phyloP scores from a whole-genome alignment of 2,329 filamentous ascomycete species.

The Fusarium fujikuroi region DNA sequence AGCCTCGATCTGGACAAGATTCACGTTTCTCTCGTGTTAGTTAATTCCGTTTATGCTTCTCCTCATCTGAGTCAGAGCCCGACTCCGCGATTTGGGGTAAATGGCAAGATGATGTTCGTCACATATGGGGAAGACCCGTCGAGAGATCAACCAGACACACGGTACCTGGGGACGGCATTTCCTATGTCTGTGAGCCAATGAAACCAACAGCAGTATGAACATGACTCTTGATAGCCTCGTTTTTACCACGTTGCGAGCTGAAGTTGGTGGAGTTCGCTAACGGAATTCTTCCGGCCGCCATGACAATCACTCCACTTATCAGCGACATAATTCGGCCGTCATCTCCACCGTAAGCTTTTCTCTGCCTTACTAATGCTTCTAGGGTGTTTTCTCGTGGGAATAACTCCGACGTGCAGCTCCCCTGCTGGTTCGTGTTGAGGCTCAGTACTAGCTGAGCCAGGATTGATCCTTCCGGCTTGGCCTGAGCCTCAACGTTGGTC shows the following conservation, averaged over 20 bases:
- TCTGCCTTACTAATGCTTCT: conserved; percentile 6
- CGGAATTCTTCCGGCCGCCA: conserved; percentile 27
- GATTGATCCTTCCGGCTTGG: conserved; percentile 30
- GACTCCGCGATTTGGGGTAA: conserved; percentile 26
- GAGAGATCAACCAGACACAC: conserved; percentile 25
- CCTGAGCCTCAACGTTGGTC: conserved; percentile 13
- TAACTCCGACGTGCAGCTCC: conserved; percentile 7
- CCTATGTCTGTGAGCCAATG: conserved; percentile 20
- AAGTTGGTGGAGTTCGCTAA: background rate
- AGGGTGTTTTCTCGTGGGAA: conserved; percentile 4
- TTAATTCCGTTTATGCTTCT: conserved; percentile 31
- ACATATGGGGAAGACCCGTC: conserved; percentile 18
- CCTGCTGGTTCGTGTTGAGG: conserved; percentile 19
- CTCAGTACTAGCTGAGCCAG: conserved; percentile 9
- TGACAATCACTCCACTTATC: conserved; percentile 20
- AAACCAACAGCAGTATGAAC: background rate
- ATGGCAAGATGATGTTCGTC: background rate
- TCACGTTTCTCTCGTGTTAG: background rate
- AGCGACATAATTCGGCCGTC: conserved; percentile 19
- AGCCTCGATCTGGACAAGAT: conserved; percentile 9
- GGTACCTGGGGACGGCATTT: conserved; percentile 19
- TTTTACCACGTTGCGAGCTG: background rate
- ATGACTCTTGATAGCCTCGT: conserved; percentile 25
- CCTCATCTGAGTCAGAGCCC: conserved; percentile 22
- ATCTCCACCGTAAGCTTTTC: conserved; percentile 25